Base-by-base conservation (phyloP, 805 yeast species). In the Yarrowia bubula region DNA sequence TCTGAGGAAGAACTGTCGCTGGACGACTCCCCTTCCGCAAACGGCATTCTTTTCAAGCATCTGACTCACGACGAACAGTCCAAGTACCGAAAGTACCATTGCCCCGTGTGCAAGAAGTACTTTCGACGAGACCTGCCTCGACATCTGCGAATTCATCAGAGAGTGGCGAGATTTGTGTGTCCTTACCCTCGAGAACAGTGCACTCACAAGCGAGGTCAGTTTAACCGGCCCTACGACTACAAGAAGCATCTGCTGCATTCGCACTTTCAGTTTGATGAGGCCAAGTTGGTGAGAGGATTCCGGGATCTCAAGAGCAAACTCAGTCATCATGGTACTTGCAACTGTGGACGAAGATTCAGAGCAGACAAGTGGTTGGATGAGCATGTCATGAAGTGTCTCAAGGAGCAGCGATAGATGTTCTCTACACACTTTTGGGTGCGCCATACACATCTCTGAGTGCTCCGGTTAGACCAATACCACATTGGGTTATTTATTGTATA, bases 191-290 rank as follows among this genome's bases (percentile, higher is more conserved):
- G 80, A 57, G 75, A 75, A n/a, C 74, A 75, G 50, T 86, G 90
- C 71, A 74, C 80, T 3, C 89, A 86, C 71, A 84, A 81, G 70
- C 79, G 85, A 13, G 86, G 88, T 33, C 83, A 78, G 70, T 86
- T 86, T 76, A 86, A 86, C 74, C 76, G 90, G 57, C 88, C 87
- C 6, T 86, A 86, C 72, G 90, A 86, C 72, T 85, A 78, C 77
- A 86, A 86, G 71, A 86, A 86, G 70, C 90, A 86, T 71, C 73
- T 86, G 64, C 74, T 86, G 44, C 86, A 85, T 71, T 77, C 81
- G 62, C 90, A 86, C 69, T 86, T 86, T 71, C 72, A 72, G 53
- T 85, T 85, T 71, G 86, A 84, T 68, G 77, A 83, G 66, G 69
- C 69, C 13, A 76, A 77, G 4, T 71, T 74, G 41, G 79, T 79